Evolutionary conservation across 805 yeast species (phyloP), one percentile per base, ranked within the genome.

Genomic region (Candida ortonii): DNA sequence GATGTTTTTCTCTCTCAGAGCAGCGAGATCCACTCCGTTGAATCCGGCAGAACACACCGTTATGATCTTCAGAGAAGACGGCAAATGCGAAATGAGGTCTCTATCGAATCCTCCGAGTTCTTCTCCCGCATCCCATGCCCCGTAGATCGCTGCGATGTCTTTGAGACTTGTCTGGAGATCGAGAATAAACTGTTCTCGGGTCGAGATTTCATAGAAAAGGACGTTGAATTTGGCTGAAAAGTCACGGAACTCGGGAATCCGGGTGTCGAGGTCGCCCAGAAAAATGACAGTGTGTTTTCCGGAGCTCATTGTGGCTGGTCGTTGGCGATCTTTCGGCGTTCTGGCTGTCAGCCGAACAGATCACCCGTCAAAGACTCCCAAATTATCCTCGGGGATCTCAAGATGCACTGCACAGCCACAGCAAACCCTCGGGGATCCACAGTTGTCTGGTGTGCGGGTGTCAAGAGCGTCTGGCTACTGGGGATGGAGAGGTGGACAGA

Each of bases 21-120:
- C 57, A 5, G 40, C 39, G 3, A 66, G 61, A 52, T 72, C 73
- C 36, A 65, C 62, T 10, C 61, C 65, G 33, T 71, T 73, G 48
- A 49, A 62, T 1, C 79, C 78, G 2, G 70, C 77, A n/a, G 81
- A 74, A 44, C 79, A 76, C 33, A 68, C 67, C 5, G 79, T 63
- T 24, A 74, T 65, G 13, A 70, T 57, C 41, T 71, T 71, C 35
- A 73, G 57, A 9, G 60, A 50, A 2, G 45, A 28, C 2, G 81
- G 80, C 12, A 68, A 63, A 10, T 55, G 49, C 1, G 49, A 67
- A 10, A 66, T 44, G 40, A 75, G 36, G 34, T 73, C 43, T 22
- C 69, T 59, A 32, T 59, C 50, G 47, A 78, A 59, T 13, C 78
- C 71, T 9, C 76, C 71, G 16, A 70, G 42, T 20, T 59, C 50